Evolutionary conservation across 1,284 basidiomycete genomes (phyloP).

Genomic region (Fomitopsis betulina): DNA sequence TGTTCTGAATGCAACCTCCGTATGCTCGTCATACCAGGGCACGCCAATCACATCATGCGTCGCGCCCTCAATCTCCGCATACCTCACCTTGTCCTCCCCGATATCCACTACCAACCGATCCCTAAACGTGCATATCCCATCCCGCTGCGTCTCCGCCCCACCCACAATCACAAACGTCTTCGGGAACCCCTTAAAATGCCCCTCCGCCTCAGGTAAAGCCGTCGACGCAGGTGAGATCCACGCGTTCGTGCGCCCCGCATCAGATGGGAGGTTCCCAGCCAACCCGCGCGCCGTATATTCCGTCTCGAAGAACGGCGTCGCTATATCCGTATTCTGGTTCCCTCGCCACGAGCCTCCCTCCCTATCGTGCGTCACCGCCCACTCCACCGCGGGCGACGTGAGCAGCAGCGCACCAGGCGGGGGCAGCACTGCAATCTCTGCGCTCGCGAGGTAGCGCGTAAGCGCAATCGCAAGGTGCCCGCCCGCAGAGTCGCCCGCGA

Average conservation of each 20-base stretch:
- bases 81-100: slow-evolving; percentile 22
- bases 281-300: slow-evolving; percentile 16
- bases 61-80: slow-evolving; percentile 26
- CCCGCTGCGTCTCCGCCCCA: slow-evolving; percentile 27
- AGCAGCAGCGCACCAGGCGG: slow-evolving; percentile 34
- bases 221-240: slow-evolving; percentile 54
- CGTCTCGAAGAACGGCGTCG: slow-evolving; percentile 6
- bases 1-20: not conserved
- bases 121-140: slow-evolving; percentile 22
- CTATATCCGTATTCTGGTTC: slow-evolving; percentile 15
- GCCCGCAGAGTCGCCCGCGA: not conserved
- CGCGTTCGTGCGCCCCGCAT: slow-evolving; percentile 34
- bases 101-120: slow-evolving; percentile 25
- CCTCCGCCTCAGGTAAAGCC: slow-evolving; percentile 18
- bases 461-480: not conserved
- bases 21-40: slow-evolving; percentile 36
- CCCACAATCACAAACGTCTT: slow-evolving; percentile 30
- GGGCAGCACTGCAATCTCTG: slow-evolving; percentile 14
- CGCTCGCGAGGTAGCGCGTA: not conserved
- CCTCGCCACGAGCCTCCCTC: slow-evolving; percentile 13
- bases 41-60: slow-evolving; percentile 55
- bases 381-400: slow-evolving; percentile 37
- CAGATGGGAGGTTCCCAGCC: slow-evolving; percentile 18
- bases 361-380: slow-evolving; percentile 19
- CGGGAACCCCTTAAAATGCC: slow-evolving; percentile 29